Conservation (phyloP, 1,139 yeast species). For the Magnusiomyces suaveolens region DNA sequence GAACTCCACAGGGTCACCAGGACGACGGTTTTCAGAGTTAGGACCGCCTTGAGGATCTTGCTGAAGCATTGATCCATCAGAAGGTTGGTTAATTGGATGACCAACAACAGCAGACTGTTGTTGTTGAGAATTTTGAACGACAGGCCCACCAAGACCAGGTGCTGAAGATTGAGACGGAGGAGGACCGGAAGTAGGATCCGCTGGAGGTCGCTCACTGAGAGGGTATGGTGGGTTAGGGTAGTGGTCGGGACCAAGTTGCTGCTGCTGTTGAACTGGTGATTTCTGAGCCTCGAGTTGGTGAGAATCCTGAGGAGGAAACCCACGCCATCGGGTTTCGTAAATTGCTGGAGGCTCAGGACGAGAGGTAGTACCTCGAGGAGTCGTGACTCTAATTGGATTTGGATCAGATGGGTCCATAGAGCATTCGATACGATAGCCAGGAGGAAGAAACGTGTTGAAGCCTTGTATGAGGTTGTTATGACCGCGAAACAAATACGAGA, state of each 20-base stretch:
- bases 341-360: conserved; percentile 36
- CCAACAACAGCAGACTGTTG: conserved; percentile 6
- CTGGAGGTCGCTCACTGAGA: not conserved
- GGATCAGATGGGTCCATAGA: conserved; percentile 84
- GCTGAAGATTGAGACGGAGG: not conserved
- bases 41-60: conserved; percentile 26
- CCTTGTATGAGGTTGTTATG: conserved; percentile 93
- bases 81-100: conserved; percentile 31
- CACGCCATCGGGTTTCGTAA: conserved; percentile 16
- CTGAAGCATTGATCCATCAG: conserved; percentile 29
- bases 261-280: conserved; percentile 12
- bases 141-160: not conserved
- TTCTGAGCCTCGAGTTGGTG: conserved; percentile 11
- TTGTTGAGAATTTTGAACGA: not conserved
- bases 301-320: conserved; percentile 3
- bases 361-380: conserved; percentile 85
- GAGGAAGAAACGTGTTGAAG: conserved; percentile 92
- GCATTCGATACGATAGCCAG: conserved; percentile 92
- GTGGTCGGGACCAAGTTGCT: conserved; percentile 11
- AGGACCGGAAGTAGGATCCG: not conserved
- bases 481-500: conserved; percentile 80
- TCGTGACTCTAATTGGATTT: conserved; percentile 85
- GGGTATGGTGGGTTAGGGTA: conserved; percentile 5
- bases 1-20: conserved; percentile 84
- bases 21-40: conserved; percentile 20